phyloP scores from a whole-genome alignment of 176 grass and related monocot species.

The Cenchrus purpureus region DNA sequence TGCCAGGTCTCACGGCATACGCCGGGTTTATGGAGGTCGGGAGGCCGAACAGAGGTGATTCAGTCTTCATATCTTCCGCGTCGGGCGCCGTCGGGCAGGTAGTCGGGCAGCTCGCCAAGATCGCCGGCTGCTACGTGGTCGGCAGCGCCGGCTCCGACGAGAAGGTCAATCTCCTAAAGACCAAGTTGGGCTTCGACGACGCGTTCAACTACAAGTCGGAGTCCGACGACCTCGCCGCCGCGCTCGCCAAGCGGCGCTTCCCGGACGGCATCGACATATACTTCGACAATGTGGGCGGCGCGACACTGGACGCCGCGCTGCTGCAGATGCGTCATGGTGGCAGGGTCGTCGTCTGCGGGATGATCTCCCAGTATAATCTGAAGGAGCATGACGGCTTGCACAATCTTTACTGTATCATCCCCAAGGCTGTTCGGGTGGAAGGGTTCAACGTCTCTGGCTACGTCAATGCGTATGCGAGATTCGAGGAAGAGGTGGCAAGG shows the following conservation, averaged over 20 bases:
- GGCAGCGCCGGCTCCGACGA: conserved; percentile 61
- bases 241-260: conserved; percentile 46
- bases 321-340: conserved; percentile 45
- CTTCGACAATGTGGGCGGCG: conserved; percentile 63
- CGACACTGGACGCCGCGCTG: conserved; percentile 55
- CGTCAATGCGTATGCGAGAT: conserved; percentile 34
- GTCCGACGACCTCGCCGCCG: conserved; percentile 35
- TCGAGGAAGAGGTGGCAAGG: conserved; percentile 42
- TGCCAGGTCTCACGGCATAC: conserved; percentile 55
- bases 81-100: conserved; percentile 66
- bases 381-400: conserved; percentile 32
- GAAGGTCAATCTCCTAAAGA: conserved; percentile 60
- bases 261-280: conserved; percentile 72
- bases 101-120: conserved; percentile 69
- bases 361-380: conserved; percentile 75
- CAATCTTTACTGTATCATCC: conserved; percentile 40
- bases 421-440: conserved; percentile 47
- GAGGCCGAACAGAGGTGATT: conserved; percentile 53
- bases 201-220: conserved; percentile 71
- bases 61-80: conserved; percentile 55
- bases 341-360: conserved; percentile 46
- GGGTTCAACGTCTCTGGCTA: conserved; percentile 38
- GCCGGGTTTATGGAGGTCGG: conserved; percentile 49
- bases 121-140: conserved; percentile 68
- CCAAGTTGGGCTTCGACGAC: conserved; percentile 58